Base-by-base conservation (phyloP, 768 basidiomycete genomes). In the Xerocomellus amylosporus region DNA sequence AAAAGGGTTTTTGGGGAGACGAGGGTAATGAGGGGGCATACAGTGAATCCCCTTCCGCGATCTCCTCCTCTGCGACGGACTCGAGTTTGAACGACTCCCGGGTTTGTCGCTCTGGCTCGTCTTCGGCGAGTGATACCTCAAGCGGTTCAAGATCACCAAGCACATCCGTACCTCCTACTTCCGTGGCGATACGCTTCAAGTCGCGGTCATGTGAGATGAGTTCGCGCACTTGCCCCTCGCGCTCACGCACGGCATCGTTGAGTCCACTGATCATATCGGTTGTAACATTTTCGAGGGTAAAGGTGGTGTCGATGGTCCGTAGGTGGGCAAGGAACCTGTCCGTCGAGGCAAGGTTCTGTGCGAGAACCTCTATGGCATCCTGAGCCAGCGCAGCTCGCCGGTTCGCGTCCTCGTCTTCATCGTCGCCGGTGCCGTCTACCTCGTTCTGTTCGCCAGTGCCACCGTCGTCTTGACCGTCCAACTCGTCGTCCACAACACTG, bases 221-320 rank as follows among this genome's bases (percentile, higher is more conserved):
- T 64, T 85, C 88, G 48, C 92, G 85, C 5, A 91, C 82, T 71
- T 94, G 92, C 3, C 77, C 79, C 67, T 94, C 92, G 53, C 92
- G 81, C 62, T 90, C 86, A 44, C 85, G 82, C 34, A 83, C 81
- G 13, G 84, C 80, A 52, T 88, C 86, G 69, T 92, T 87, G 55
- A 93, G 79, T 34, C 81, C 79, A 36, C 90, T 80, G 61, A 95
- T 89, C 56, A 91, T 77, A 59, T 88, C 83, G 17, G 86, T 83
- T 7, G 92, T 87, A 40, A 90, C 75, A 39, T 71, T 75, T 71
- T 95, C 92, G 56, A 94, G 72, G 10, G 67, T 56, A 26, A 64
- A 66, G 5, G 73, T 63, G 30, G 73, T 67, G 69, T 93, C 92
- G 43, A 92, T 77, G 30, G 77, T 78, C 38, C 87, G 84, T 14